Conservation (phyloP, 75 land plant genomes). For the Pinus tabuliformis region DNA sequence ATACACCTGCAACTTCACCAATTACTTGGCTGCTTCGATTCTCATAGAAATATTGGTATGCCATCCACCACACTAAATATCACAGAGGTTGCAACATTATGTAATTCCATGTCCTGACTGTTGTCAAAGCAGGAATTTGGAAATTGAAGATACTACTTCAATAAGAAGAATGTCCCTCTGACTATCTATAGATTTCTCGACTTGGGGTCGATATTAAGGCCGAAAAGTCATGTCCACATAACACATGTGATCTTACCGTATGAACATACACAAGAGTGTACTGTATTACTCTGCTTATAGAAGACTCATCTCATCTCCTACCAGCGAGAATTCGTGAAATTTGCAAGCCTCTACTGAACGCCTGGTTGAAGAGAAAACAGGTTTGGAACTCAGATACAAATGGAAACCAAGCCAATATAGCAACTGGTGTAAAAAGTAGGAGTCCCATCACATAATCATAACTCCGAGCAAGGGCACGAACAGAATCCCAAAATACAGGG, state of each 20-base stretch:
- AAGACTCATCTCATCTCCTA: conserved; percentile 41
- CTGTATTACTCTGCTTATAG: not conserved
- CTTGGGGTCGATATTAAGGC: too few relatives aligned
- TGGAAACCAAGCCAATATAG: conserved; percentile 94
- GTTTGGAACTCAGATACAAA: conserved; percentile 98
- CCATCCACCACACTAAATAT: too few relatives aligned
- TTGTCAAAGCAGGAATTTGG: not conserved
- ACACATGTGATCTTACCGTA: too few relatives aligned
- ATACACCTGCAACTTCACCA: too few relatives aligned
- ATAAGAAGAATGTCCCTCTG: conserved; percentile 83
- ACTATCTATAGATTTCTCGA: conserved; percentile 54
- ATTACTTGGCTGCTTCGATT: too few relatives aligned
- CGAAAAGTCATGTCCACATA: too few relatives aligned
- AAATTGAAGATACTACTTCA: conserved; percentile 43
- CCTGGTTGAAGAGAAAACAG: conserved; percentile 90
- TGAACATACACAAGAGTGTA: not conserved
- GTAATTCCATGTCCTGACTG: not conserved
- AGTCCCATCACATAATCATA: conserved; percentile 92
- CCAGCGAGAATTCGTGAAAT: conserved; percentile 96
- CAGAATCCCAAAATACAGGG: conserved; percentile 85
- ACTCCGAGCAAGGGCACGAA: conserved; percentile 80
- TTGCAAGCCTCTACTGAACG: conserved; percentile 97
- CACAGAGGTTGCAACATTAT: not conserved
- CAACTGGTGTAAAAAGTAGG: conserved; percentile 72
- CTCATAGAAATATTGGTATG: too few relatives aligned